Conservation (phyloP, 1,284 basidiomycete genomes). For the Ustilago tritici region DNA sequence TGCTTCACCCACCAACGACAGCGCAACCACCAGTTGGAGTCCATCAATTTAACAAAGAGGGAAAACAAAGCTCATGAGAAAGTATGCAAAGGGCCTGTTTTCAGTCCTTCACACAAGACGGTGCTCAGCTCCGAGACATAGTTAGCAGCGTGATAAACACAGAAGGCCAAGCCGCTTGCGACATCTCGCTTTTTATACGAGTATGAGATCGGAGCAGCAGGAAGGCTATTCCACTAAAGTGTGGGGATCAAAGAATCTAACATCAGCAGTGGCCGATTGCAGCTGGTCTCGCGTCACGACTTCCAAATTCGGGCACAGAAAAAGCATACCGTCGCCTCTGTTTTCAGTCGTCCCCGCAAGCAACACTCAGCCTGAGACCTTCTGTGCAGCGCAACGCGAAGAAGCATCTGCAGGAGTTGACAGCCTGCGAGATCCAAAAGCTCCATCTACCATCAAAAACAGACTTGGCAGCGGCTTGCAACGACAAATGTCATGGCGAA, state of each 20-base stretch:
- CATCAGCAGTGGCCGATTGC: conserved; percentile 1
- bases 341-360: not conserved
- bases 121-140: conserved; percentile 11
- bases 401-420: not conserved
- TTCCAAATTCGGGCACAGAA: not conserved
- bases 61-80: no score
- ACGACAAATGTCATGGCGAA: no score
- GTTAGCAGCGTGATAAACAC: not conserved
- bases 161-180: conserved; percentile 1
- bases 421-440: not conserved
- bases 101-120: not conserved
- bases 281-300: not conserved
- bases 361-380: not conserved
- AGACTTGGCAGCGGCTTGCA: not conserved
- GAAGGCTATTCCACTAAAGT: no score
- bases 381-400: not conserved
- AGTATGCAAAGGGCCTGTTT: no score
- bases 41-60: no score
- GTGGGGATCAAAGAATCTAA: not conserved
- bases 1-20: conserved; percentile 1
- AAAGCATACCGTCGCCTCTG: not conserved
- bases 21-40: not conserved
- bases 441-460: not conserved
- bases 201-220: no score
- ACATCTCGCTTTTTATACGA: not conserved